phyloP scores from a whole-genome alignment of 2,329 filamentous ascomycete genomes.

The Myotisia sp. region DNA sequence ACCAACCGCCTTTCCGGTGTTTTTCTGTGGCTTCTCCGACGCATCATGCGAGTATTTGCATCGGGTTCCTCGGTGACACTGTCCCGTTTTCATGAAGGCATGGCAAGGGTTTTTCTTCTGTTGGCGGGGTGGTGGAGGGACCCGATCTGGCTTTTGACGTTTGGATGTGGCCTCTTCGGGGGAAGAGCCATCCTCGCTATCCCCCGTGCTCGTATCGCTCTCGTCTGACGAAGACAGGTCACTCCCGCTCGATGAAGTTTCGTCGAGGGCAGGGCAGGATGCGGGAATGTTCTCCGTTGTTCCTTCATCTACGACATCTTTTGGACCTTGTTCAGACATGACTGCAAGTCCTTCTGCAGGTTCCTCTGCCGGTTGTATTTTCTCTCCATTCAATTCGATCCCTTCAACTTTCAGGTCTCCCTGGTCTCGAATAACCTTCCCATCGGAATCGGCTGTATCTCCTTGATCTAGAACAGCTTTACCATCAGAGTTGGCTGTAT shows the following conservation, averaged over 20 bases:
- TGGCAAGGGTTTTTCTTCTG: conserved; percentile 20
- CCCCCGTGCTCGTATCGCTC: conserved; percentile 7
- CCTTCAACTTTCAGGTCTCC: too few relatives aligned
- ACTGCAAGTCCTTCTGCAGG: too few relatives aligned
- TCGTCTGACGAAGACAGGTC: conserved; percentile 15
- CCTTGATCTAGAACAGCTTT: too few relatives aligned
- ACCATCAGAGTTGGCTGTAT: neutral
- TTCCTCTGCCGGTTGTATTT: too few relatives aligned
- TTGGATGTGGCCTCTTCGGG: conserved; percentile 32
- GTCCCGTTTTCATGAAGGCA: conserved; percentile 28
- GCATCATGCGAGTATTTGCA: conserved; percentile 32
- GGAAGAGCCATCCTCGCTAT: conserved; percentile 14
- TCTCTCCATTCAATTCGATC: too few relatives aligned
- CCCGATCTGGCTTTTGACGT: conserved; percentile 26
- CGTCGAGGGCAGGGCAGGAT: too few relatives aligned
- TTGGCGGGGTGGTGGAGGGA: conserved; percentile 24
- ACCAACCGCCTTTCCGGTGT: conserved; percentile 17
- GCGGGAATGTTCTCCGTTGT: too few relatives aligned
- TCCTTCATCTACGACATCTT: too few relatives aligned
- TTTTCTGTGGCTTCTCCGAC: conserved; percentile 15
- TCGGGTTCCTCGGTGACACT: conserved; percentile 28
- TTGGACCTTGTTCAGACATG: too few relatives aligned
- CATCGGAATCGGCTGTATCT: too few relatives aligned
- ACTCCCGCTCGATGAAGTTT: conserved; percentile 28
- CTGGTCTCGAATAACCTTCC: too few relatives aligned